Evolutionary conservation across 2,329 filamentous ascomycete genomes (phyloP).

Genomic region (Madurella fahalii): DNA sequence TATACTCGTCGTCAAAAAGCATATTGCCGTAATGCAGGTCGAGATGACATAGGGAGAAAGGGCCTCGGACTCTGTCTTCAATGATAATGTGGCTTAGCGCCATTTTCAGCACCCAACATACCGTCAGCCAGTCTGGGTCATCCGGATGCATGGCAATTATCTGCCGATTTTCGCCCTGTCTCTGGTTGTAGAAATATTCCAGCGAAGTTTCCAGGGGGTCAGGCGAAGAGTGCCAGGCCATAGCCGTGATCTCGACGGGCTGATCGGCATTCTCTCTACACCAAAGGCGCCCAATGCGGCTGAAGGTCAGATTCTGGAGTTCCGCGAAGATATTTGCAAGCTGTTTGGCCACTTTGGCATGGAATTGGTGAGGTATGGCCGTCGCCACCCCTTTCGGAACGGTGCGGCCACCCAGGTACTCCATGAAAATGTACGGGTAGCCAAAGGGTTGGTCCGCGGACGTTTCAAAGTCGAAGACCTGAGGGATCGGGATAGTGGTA

Average conservation of each 20-base stretch:
- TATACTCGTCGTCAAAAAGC: conserved; percentile 36
- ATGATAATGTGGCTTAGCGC: conserved; percentile 29
- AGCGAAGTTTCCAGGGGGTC: conserved; percentile 28
- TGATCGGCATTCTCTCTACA: conserved; percentile 25
- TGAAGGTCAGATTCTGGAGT: conserved; percentile 28
- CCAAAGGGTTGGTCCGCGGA: conserved; percentile 25
- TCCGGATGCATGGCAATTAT: conserved; percentile 22
- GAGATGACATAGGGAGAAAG: conserved; percentile 17
- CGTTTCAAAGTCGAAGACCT: conserved; percentile 22
- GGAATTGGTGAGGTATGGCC: conserved; percentile 20
- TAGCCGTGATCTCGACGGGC: conserved; percentile 23
- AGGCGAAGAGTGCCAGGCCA: neutral
- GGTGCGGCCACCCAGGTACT: conserved; percentile 21
- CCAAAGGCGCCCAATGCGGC: conserved; percentile 28
- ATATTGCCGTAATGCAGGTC: conserved; percentile 33
- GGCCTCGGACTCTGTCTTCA: conserved; percentile 25
- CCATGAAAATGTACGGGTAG: conserved; percentile 29
- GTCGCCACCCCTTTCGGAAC: conserved; percentile 17
- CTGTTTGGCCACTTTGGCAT: conserved; percentile 27
- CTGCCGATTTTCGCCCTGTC: conserved; percentile 26
- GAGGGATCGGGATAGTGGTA: conserved; percentile 26
- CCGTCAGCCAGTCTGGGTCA: conserved; percentile 29
- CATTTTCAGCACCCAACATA: conserved; percentile 32
- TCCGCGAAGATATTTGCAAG: conserved; percentile 25
- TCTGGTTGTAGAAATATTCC: conserved; percentile 29